Evolutionary conservation across 2,329 filamentous ascomycete genomes (phyloP).

Genomic region (Penicillium vulpinum): DNA sequence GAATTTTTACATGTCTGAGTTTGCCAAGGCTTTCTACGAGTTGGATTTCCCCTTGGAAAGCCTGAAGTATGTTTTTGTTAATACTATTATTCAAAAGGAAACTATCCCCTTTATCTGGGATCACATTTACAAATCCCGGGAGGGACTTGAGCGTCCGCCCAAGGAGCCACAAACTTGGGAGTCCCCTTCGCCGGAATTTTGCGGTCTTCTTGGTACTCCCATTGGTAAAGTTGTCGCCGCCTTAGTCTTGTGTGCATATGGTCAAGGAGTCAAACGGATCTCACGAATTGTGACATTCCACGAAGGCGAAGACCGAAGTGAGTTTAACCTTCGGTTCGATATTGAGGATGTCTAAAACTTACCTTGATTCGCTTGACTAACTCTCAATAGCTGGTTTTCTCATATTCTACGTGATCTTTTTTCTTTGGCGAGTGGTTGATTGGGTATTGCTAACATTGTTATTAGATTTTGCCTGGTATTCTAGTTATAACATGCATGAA

Average conservation of each 20-base stretch:
- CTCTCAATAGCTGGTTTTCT: neutral
- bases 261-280: constrained; percentile 9
- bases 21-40: constrained; percentile 3
- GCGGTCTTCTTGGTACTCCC: constrained; percentile 9
- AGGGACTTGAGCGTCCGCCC: neutral
- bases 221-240: constrained; percentile 6
- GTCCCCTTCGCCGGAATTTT: constrained; percentile 2
- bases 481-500: neutral
- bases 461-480: neutral
- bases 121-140: neutral
- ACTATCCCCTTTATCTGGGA: neutral
- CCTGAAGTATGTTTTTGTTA: constrained; percentile 1
- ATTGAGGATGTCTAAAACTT: neutral
- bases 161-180: constrained; percentile 3
- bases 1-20: constrained; percentile 2
- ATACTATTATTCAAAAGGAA: neutral
- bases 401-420: neutral
- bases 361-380: neutral
- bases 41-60: neutral
- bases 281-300: neutral
- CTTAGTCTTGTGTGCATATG: constrained; percentile 9
- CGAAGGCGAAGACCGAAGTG: neutral
- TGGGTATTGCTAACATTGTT: neutral
- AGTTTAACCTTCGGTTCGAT: constrained; percentile 4
- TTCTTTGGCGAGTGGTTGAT: neutral